Evolutionary conservation across 371 early-diverging fungal genomes (phyloP), one percentile per base, ranked within the genome.

Genomic region (Syncephalastrum sp.): DNA sequence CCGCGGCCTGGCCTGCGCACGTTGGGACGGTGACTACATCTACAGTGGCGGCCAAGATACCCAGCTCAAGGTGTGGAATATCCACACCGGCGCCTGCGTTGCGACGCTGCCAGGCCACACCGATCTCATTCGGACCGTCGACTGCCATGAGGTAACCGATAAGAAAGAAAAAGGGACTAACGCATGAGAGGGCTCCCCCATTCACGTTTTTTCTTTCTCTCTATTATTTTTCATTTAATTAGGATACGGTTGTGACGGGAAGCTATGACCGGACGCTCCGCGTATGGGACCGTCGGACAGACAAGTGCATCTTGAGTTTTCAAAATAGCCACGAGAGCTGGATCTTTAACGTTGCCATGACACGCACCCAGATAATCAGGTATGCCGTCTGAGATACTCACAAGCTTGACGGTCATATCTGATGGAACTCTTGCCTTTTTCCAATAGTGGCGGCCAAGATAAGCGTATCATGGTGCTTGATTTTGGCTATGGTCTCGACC

Each of bases 191-290:
- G 63, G 47, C 47, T 46, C 85, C 43, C 43, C 19, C 14, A 47
- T 17, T 47, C 21, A 24, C 43, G 21, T 43, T 33, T 5, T 33
- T 33, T 10, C 4, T 17, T 16, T 49, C 38, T 15, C 51, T 23
- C 15, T 21, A 21, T 21, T 21, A 21, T 21, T 21, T 21, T 27
- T 27, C 4, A 27, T 27, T 27, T 27, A 3, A 27, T n/a, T 57
- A 74, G 56, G 79, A 79, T 25, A 75, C 75, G 29, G 50, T 74
- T 38, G 66, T 79, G 1, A 79, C 64, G 25, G 79, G 79, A 13
- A 74, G 79, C 41, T 97, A 98, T 69, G 99, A 99, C 74, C 91
- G 94, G 54, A 89, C 94, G 0, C 82, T 99, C 53, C 94, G 92
- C 68, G 91, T 98, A 23, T 99, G 97, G 95, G 92, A 97, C 63